Evolutionary conservation across 345 rosid species (phyloP), one percentile per base, ranked within the genome.

Genomic region (Clausena lansium): DNA sequence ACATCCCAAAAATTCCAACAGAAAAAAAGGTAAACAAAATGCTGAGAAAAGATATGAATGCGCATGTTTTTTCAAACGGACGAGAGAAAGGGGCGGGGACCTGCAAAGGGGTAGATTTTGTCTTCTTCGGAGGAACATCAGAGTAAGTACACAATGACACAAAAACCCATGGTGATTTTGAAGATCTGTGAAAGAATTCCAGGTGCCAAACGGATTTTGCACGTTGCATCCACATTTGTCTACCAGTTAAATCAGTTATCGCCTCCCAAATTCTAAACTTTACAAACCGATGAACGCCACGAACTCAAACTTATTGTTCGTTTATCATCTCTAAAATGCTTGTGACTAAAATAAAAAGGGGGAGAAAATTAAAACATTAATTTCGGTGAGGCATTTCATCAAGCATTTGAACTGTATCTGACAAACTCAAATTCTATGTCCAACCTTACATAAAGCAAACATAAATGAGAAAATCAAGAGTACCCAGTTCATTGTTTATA

Each of bases 101-200:
- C 92, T 88, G 95, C 80, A 91, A 81, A 80, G 95, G 93, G 41
- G 90, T 83, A 67, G 83, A 80, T 79, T 86, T 90, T 50, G 83
- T 58, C 86, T 85, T 91, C 81, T 73, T 76, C 22, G 57, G 38
- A 55, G 86, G 66, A 81, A 30, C 67, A 67, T 87, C 86, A 2
- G 88, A 83, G 81, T 84, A 88, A 61, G 81, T 78, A 76, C 79
- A 80, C 52, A 88, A 69, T 14, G 88, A 70, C 36, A 61, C 79
- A 5, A 80, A 58, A 24, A 68, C 39, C 86, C 90, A 88, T 73
- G 86, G 86, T 2, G 81, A 64, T 36, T 82, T 83, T 36, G 79
- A 72, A 59, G 80, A 82, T 68, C 80, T 80, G 71, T 75, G 66
- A 32, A 83, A 50, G 36, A 84, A 62, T 71, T 79, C 80, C 32